These are phyloP conservation scores for Cadophora malorum DNA, from an alignment of 2,329 filamentous ascomycete genomes.

Conservation along the genomic window DNA sequence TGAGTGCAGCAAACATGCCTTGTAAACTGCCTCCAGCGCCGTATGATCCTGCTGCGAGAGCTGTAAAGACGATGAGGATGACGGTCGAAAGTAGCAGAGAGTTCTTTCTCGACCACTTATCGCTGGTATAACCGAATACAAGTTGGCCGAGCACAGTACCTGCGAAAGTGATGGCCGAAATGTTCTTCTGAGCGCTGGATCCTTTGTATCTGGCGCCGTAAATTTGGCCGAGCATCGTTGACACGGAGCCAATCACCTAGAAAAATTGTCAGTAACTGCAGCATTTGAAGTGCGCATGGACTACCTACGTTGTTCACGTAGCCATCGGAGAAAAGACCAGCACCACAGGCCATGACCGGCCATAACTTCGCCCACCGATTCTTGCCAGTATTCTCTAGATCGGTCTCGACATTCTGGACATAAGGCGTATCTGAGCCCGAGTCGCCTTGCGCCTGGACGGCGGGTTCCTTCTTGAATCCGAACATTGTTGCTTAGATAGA, in stretches of 20 bases:
- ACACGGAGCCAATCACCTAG: conserved; percentile 86
- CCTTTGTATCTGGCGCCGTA: conserved; percentile 74
- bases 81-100: conserved; percentile 81
- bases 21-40: conserved; percentile 69
- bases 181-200: conserved; percentile 74
- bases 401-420: conserved; percentile 29
- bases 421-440: conserved; percentile 27
- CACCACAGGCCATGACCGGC: conserved; percentile 85
- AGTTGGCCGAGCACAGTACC: conserved; percentile 86
- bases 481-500: neutral
- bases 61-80: conserved; percentile 85
- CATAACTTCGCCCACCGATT: conserved; percentile 41
- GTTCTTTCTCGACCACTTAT: conserved; percentile 85
- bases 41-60: conserved; percentile 79
- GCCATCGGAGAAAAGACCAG: conserved; percentile 89
- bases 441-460: conserved; percentile 13
- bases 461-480: conserved; percentile 13
- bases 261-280: conserved; percentile 16
- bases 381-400: conserved; percentile 33
- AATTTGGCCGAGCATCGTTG: conserved; percentile 72
- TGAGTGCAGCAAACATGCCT: conserved; percentile 79
- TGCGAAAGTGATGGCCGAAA: conserved; percentile 83
- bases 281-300: neutral
- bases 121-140: conserved; percentile 79
- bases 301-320: conserved; percentile 81